Evolutionary conservation across 1,284 basidiomycete species (phyloP).

Genomic region (Microbotryum saponariae): DNA sequence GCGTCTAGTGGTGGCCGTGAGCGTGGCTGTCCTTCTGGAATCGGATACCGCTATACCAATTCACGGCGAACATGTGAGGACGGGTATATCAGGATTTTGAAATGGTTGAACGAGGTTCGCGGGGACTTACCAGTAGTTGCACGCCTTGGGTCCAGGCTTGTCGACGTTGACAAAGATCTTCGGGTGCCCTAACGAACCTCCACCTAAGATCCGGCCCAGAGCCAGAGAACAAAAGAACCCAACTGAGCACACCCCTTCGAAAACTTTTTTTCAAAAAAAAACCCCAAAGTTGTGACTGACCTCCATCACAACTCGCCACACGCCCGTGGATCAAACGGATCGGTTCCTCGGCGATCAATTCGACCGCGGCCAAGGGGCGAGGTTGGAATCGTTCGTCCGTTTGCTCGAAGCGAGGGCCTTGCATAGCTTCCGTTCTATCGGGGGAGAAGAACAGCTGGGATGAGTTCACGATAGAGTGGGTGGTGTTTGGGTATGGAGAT

Average conservation of each 20-base stretch:
- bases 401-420: conserved; percentile 82
- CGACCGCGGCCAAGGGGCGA: conserved; percentile 82
- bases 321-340: conserved; percentile 70
- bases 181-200: conserved; percentile 91
- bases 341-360: conserved; percentile 76
- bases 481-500: not conserved
- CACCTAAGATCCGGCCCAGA: conserved; percentile 51
- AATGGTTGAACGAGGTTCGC: not conserved
- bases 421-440: conserved; percentile 40
- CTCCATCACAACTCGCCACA: conserved; percentile 86
- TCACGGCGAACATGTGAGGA: not conserved
- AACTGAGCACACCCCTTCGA: not conserved
- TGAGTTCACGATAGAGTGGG: not conserved
- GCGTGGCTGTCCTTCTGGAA: conserved; percentile 55
- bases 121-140: conserved; percentile 69
- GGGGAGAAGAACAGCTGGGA: not conserved
- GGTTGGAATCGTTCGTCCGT: conserved; percentile 78
- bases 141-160: conserved; percentile 50
- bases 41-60: conserved; percentile 60
- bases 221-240: not conserved
- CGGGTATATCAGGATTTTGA: conserved; percentile 23
- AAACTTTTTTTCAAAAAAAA: no score
- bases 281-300: conserved; percentile 48
- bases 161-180: conserved; percentile 89
- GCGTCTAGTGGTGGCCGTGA: conserved; percentile 1